phyloP scores from a whole-genome alignment of 306 rosid genomes.

The Pueraria montana region DNA sequence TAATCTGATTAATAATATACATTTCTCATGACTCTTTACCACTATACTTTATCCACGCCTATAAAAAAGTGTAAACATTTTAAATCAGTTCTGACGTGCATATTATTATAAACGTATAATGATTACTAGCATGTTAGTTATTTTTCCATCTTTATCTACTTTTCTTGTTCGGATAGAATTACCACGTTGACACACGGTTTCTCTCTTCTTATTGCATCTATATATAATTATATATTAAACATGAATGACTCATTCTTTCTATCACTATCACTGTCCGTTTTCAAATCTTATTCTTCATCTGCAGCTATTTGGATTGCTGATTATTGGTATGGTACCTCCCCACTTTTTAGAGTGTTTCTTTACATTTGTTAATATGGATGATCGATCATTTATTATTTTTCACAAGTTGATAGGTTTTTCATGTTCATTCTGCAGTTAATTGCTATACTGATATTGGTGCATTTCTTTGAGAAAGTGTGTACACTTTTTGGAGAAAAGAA shows the following conservation, averaged over 20 bases:
- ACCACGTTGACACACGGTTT: conserved; percentile 59
- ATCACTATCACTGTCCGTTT: conserved; percentile 32
- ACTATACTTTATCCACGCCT: background rate
- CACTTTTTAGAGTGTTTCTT: background rate
- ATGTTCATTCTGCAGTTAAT: conserved; percentile 44
- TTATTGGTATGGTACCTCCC: conserved; percentile 12
- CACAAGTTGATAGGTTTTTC: conserved; percentile 18
- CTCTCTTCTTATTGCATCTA: background rate
- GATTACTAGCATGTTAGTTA: background rate
- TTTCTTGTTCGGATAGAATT: conserved; percentile 61
- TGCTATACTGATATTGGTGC: conserved; percentile 42
- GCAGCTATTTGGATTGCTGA: conserved; percentile 29
- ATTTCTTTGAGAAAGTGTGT: conserved; percentile 42
- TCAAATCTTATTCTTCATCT: conserved; percentile 36
- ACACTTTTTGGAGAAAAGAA: too few relatives aligned
- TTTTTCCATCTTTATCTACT: conserved; percentile 12
- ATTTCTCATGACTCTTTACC: background rate
- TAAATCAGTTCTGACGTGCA: too few relatives aligned
- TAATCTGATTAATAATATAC: background rate
- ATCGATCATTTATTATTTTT: background rate
- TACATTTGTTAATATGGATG: background rate
- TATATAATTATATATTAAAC: conserved; percentile 46
- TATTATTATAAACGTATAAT: background rate
- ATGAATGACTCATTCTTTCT: background rate
- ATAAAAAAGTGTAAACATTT: too few relatives aligned